A percentile compares a stretch with the other conserved stretches of the same genome.
Conservation (phyloP, 78 protist species). For the Planoprotostelium fungivorum region DNA sequence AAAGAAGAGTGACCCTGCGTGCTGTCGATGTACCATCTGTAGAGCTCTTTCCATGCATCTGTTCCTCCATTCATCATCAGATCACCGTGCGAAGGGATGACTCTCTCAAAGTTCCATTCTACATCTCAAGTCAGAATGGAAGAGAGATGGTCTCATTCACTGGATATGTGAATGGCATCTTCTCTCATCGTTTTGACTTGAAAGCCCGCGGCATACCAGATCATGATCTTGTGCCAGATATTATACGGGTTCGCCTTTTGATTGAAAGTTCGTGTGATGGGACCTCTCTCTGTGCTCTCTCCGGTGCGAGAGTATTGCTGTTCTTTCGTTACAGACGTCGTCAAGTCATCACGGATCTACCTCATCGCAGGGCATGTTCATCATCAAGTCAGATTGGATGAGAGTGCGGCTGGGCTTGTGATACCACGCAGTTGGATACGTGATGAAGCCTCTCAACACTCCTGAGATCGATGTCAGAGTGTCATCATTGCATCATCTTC, state of each 20-base stretch:
- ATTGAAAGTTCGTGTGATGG: background rate
- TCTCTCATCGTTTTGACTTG: background rate
- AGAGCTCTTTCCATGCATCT: background rate
- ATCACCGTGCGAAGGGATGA: background rate
- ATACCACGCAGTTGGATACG: background rate
- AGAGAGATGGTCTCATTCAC: too few species aligned
- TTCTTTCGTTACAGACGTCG: too few species aligned
- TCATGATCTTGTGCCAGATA: background rate
- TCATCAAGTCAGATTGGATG: background rate
- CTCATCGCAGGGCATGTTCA: background rate
- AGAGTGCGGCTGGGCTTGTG: background rate
- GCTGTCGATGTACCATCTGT: background rate
- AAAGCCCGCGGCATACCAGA: background rate
- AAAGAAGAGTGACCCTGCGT: background rate
- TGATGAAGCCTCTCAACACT: background rate
- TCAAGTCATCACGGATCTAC: background rate
- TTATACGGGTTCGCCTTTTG: background rate
- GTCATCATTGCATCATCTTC: background rate
- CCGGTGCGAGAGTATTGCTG: background rate
- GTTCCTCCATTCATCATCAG: background rate
- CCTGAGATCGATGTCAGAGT: background rate
- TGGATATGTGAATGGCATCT: background rate
- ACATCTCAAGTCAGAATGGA: background rate
- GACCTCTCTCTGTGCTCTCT: background rate
- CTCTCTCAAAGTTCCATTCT: background rate